Base-by-base conservation (phyloP, 345 rosid species). In the Eucalyptus marginata region DNA sequence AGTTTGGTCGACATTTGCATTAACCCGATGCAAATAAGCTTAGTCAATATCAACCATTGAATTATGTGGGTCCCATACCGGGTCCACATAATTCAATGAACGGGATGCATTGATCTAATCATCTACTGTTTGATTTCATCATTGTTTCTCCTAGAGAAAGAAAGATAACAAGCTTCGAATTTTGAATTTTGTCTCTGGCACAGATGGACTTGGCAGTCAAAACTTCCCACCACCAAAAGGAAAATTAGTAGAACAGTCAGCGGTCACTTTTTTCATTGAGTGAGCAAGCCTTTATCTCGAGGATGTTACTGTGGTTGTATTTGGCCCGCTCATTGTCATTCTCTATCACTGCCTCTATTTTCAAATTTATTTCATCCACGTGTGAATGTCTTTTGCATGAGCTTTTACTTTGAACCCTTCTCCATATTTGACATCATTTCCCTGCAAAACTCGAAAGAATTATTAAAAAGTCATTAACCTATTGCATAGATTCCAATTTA, bases 261-360 rank as follows among this genome's bases (percentile, higher is more conserved):
- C 93, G 29, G 93, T 95, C 90, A 94, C 40, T 87, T 96, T 95
- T 92, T 91, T 97, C 40, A 95, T 95, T 64, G 94, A 97, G 92
- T 96, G 93, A 93, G 95, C 97, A 68, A 96, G 92, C 83, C 95
- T 92, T 90, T 89, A 93, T 90, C 98, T 97, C 87, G 97, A 97
- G 46, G 88, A 96, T 92, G 93, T 96, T 89, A 96, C 97, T 25
- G 95, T 51, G 92, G 97, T 96, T 87, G 99, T 98, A 17, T 89
- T 96, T 88, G 98, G 98, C 47, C 98, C 98, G 20, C 91, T 56
- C 29, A 24, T 25, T 58, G 66, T 58, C 66, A n/a, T 59, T 59
- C 66, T 59, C 14, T 25, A 25, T 59, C 31, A 11, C 3, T 27
- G 4, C 3, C 31, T 59, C 31, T 25, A 25, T 59, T 59, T 25